Evolutionary conservation across 2,329 filamentous ascomycete species (phyloP).

Genomic region (Hymenoscyphus linearis): DNA sequence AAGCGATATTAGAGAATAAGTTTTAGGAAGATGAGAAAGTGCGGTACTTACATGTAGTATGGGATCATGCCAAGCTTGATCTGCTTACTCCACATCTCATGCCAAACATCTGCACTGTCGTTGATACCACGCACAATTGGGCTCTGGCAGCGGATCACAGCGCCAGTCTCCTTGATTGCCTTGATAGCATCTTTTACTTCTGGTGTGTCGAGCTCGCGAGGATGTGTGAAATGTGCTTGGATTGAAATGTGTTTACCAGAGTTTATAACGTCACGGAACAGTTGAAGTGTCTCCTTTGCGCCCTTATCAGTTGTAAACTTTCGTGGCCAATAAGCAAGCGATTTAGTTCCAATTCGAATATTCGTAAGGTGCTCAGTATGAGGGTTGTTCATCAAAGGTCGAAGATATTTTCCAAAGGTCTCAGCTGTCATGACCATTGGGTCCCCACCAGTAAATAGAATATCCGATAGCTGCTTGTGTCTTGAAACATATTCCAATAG

Average conservation of each 20-base stretch:
- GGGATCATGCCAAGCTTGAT: constrained; percentile 1
- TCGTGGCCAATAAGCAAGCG: constrained; percentile 12
- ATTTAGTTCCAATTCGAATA: constrained; percentile 11
- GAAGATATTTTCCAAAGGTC: not conserved
- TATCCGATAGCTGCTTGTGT: constrained; percentile 4
- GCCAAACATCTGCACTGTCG: constrained; percentile 4
- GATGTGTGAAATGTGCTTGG: constrained; percentile 11
- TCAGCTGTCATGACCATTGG: constrained; percentile 9
- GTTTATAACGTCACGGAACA: constrained; percentile 3
- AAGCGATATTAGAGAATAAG: not conserved
- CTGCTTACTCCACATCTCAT: constrained; percentile 11
- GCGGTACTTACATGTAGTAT: constrained; percentile 12
- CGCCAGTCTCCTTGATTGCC: constrained; percentile 5
- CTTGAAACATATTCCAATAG: constrained; percentile 2
- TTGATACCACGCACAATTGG: constrained; percentile 9
- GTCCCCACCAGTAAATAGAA: constrained; percentile 12
- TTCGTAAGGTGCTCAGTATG: constrained; percentile 7
- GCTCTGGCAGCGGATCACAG: constrained; percentile 6
- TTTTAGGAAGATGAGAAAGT: not conserved
- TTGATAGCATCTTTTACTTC: constrained; percentile 9
- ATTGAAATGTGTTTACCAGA: constrained; percentile 5
- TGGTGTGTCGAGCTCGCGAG: constrained; percentile 3
- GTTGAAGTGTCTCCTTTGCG: not conserved
- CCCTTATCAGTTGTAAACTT: constrained; percentile 4
- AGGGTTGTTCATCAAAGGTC: constrained; percentile 4